Conservation (phyloP, 768 basidiomycete species). For the Naganishia vaughanmartiniae region DNA sequence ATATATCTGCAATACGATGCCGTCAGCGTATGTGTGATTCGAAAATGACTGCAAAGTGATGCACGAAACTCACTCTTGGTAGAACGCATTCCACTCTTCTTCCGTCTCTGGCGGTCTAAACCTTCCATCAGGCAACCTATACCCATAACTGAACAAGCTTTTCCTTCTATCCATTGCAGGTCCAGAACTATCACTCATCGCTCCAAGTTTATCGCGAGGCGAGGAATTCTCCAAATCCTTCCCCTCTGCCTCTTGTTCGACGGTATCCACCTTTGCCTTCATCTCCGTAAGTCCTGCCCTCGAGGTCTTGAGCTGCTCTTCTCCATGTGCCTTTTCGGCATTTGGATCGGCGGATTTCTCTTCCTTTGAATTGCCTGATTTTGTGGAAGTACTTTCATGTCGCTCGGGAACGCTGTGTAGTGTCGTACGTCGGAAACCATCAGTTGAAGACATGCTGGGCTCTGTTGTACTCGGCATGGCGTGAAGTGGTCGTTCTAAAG, state of each 20-base stretch:
- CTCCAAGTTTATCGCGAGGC: background rate
- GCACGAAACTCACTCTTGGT: slow-evolving; percentile 12
- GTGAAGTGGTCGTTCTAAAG: background rate
- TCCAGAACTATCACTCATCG: background rate
- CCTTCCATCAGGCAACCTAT: slow-evolving; percentile 3
- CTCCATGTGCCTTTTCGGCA: too few relatives aligned
- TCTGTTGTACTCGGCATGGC: background rate
- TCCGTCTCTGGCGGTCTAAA: slow-evolving; percentile 14
- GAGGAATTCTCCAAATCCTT: background rate
- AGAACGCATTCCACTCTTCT: slow-evolving; percentile 23
- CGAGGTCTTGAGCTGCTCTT: too few relatives aligned
- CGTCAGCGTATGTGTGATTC: background rate
- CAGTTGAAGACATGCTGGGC: too few relatives aligned
- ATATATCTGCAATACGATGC: background rate
- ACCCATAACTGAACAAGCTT: slow-evolving; percentile 9
- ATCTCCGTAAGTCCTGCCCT: too few relatives aligned
- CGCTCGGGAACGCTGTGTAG: slow-evolving; percentile 3
- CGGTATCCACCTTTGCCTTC: background rate
- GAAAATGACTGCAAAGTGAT: background rate
- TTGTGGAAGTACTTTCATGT: background rate
- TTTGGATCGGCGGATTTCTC: background rate
- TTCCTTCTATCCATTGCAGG: background rate
- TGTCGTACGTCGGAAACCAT: background rate
- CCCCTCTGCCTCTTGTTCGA: background rate
- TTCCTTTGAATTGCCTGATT: background rate